These are phyloP conservation scores for Ceratocystis cacaofunesta DNA, from an alignment of 2,329 filamentous ascomycete species.

Conservation along the genomic window DNA sequence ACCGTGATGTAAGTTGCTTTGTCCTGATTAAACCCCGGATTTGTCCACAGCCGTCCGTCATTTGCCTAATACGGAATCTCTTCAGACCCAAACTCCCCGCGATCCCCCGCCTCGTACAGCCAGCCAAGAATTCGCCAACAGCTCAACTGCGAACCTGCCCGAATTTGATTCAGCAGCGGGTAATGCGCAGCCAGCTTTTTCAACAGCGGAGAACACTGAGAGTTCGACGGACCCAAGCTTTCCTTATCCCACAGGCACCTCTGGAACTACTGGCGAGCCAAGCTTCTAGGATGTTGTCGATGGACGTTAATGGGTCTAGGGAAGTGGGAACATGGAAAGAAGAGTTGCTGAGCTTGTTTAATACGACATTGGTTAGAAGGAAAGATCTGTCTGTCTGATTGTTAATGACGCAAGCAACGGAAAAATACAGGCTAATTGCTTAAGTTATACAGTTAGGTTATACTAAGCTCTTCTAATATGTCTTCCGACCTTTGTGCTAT, in stretches of 20 bases:
- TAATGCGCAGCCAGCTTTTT: slow-evolving; percentile 23
- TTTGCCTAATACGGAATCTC: background rate
- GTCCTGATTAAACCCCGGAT: background rate
- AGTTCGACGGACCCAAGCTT: slow-evolving; percentile 1
- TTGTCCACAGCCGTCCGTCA: background rate
- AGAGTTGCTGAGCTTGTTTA: background rate
- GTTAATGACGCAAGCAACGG: too few species aligned
- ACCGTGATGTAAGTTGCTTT: slow-evolving; percentile 66
- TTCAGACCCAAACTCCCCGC: slow-evolving; percentile 12
- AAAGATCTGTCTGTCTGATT: background rate
- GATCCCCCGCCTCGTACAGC: slow-evolving; percentile 5
- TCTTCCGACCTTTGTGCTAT: background rate
- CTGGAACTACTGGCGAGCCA: background rate
- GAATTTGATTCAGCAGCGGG: slow-evolving; percentile 21
- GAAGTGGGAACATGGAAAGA: background rate
- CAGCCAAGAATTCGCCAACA: slow-evolving; percentile 10
- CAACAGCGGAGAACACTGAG: background rate
- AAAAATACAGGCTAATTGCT: background rate
- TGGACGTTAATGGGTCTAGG: background rate
- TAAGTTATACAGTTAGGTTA: background rate
- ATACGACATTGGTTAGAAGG: background rate
- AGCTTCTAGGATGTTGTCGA: background rate
- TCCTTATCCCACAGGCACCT: background rate
- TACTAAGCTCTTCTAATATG: background rate
- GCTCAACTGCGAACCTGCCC: slow-evolving; percentile 22